Evolutionary conservation across 2,329 filamentous ascomycete genomes (phyloP), one percentile per base, ranked within the genome.

Genomic region (Domatiomyces catenatus): DNA sequence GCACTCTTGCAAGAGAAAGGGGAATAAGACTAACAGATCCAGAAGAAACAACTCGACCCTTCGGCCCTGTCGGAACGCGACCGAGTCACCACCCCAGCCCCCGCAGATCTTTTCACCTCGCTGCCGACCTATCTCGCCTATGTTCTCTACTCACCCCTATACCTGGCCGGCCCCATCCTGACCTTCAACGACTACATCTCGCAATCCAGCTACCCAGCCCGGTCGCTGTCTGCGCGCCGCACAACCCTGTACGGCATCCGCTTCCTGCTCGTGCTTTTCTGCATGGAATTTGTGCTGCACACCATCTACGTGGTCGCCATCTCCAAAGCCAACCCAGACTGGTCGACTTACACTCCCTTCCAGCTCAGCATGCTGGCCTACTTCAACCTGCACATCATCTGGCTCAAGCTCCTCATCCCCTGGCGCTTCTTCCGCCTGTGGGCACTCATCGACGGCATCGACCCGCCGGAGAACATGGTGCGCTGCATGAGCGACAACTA

Each of bases 391-490:
- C 86, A 94, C 69, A 80, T 95, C 63, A 93, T 98, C 66, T 98
- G 93, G 93, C 76, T 98, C 46, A 98, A 98, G 66, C 80, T 98
- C 1, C 80, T 98, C 3, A 79, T 98, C 6, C 92, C 92, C 0
- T 98, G 90, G 89, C 84, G 92, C n/a, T 83, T 96, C 66, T 96
- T 96, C 77, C 85, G 93, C 3, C 79, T 98, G n/a, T 98, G 92
- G 92, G 76, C 86, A 0, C 76, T 98, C 3, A 64, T 89, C 15
- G 92, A 98, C 64, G 86, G 86, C 54, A 80, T 98, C 59, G 92
- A 98, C 63, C 87, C 92, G 0, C 90, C 92, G 0, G 92, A 98
- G 69, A 98, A 98, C 70, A 95, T 98, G 87, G 79, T 95, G 50
- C 85, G 92, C 59, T 98, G 93, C 68, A 87, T 95, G 69, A 89